phyloP scores from a whole-genome alignment of 1,284 basidiomycete genomes.

The Phylloporus gajari region DNA sequence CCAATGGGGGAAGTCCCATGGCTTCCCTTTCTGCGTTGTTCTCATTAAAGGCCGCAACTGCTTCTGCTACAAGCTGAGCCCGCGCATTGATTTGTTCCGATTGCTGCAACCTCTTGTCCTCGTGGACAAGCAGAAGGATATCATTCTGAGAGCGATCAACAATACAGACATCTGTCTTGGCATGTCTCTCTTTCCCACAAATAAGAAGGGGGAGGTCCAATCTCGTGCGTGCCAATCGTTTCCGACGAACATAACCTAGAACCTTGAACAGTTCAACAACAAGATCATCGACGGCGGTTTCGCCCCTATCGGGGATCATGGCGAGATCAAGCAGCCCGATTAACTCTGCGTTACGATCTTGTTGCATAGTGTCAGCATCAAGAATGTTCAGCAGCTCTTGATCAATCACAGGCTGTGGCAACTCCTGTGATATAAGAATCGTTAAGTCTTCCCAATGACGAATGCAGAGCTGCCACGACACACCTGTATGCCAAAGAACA shows the following conservation, averaged over 20 bases:
- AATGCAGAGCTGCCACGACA: no score
- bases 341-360: neutral
- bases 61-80: neutral
- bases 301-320: neutral
- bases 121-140: neutral
- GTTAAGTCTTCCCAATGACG: no score
- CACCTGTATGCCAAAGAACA: no score
- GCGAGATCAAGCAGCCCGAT: neutral
- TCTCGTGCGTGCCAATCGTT: no score
- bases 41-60: neutral
- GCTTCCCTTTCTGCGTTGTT: neutral
- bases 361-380: neutral
- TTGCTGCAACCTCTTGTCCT: neutral
- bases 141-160: neutral
- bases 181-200: neutral
- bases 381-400: neutral
- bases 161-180: neutral
- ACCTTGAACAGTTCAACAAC: neutral
- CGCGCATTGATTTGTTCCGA: neutral
- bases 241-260: neutral
- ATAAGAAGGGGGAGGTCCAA: neutral
- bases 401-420: slow-evolving; percentile 22
- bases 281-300: neutral
- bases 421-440: no score
- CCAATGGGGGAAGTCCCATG: no score